Percentiles rank a stretch among this genome's conserved stretches.
These are phyloP conservation scores for Leucocoprinus birnbaumii DNA, from an alignment of 768 basidiomycete species.

Conservation along the genomic window DNA sequence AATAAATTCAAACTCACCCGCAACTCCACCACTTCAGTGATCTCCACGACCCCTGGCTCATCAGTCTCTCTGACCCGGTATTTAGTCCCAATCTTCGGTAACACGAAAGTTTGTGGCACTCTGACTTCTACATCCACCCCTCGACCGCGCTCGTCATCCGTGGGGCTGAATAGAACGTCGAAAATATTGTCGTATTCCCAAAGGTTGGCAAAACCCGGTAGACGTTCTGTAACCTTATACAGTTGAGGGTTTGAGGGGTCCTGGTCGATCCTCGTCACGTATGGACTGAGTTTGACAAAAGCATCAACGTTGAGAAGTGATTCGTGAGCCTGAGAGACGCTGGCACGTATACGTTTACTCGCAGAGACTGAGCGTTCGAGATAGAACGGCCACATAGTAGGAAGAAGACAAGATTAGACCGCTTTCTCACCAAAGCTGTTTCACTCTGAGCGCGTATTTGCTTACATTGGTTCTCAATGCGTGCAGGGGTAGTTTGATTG, in stretches of 20 bases:
- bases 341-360: slow-evolving; percentile 19
- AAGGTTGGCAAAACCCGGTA: background rate
- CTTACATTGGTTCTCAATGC: too few species aligned
- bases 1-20: slow-evolving; percentile 20
- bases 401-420: background rate
- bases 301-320: slow-evolving; percentile 1
- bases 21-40: slow-evolving; percentile 24
- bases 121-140: slow-evolving; percentile 17
- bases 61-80: slow-evolving; percentile 15
- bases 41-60: slow-evolving; percentile 17
- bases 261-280: slow-evolving; percentile 8
- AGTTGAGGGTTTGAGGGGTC: slow-evolving; percentile 7
- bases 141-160: slow-evolving; percentile 16
- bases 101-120: background rate
- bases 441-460: too few species aligned
- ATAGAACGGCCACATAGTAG: slow-evolving; percentile 30
- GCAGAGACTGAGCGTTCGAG: slow-evolving; percentile 22
- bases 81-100: slow-evolving; percentile 16
- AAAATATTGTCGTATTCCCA: slow-evolving; percentile 8
- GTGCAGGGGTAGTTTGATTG: too few species aligned
- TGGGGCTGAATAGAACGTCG: background rate
- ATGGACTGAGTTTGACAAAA: slow-evolving; percentile 4
- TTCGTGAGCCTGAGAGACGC: slow-evolving; percentile 3
- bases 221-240: slow-evolving; percentile 11
- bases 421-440: too few species aligned